Conservation (phyloP, 129 eudicot species). For the Artemisia argyi region DNA sequence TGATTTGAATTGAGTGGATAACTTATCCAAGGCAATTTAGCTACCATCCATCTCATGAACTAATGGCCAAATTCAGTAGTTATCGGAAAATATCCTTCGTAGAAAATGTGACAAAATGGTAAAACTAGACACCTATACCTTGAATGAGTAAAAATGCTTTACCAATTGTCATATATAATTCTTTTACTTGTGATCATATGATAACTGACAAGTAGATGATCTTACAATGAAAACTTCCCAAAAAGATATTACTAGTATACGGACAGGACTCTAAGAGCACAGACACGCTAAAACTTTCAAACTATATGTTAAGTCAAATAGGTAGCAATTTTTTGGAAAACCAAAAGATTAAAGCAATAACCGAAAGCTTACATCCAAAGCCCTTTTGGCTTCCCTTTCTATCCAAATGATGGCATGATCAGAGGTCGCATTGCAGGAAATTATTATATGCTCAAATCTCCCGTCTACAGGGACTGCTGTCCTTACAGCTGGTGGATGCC, state of each 20-base stretch:
- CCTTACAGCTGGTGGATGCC: constrained; percentile 90
- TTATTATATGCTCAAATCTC: constrained; percentile 91
- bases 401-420: constrained; percentile 96
- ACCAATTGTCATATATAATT: constrained; percentile 5
- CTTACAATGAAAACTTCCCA: neutral
- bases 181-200: neutral
- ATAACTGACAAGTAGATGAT: neutral
- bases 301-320: neutral
- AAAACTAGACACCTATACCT: neutral
- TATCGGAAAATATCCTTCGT: neutral
- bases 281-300: constrained; percentile 2
- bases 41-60: neutral
- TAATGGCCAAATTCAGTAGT: neutral
- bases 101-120: constrained; percentile 5
- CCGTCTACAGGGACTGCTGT: constrained; percentile 98
- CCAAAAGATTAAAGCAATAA: neutral
- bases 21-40: neutral
- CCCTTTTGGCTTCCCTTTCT: constrained; percentile 84
- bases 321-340: neutral
- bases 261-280: neutral
- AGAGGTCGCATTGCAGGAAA: constrained; percentile 91
- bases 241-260: constrained; percentile 2
- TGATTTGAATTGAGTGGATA: too few relatives aligned
- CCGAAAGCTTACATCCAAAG: constrained; percentile 66
- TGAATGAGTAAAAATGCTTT: neutral